Evolutionary conservation across 495 filamentous ascomycete genomes (phyloP), one percentile per base, ranked within the genome.

Genomic region (Aspergillus baeticus): DNA sequence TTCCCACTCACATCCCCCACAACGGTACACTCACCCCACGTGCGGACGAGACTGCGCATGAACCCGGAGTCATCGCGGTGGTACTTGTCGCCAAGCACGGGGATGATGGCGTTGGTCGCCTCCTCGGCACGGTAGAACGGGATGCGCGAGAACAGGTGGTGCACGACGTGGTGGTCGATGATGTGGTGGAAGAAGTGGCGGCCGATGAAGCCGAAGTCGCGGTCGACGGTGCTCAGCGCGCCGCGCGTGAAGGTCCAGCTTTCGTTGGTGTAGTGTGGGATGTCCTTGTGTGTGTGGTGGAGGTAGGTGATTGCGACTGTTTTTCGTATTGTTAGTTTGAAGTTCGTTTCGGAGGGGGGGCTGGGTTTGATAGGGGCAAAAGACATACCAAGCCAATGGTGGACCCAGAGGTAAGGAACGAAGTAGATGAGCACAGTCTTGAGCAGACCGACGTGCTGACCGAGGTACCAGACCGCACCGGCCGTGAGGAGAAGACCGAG

Each of bases 121-220:
- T 94, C 89, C 65, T 94, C 90, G 61, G 91, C 90, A 62, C 94
- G 82, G 77, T 96, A 95, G 75, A 95, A 95, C 48, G 91, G 91
- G 54, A 95, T 96, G 60, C 81, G 84, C 68, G 81, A 84, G 63
- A 94, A 84, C 67, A 91, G 88, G 79, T 95, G 91, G 77, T 96
- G 91, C 39, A 93, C 81, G 51, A 96, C 91, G 76, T 95, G 91
- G 44, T 89, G 92, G 74, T 96, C 91, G 71, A 93, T 88, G 69
- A 95, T 94, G 66, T 91, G 89, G 77, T 96, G 91, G 74, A 96
- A 82, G 60, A 96, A 80, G 60, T 87, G 83, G 55, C 89, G 88
- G 35, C 91, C 91, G 66, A 92, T 87, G 76, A 93, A 94, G 50
- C 91, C 90, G 61, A 92, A 90, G 64, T 92, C 88, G 63, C 91